A percentile compares a stretch with the other conserved stretches of the same genome.
These are phyloP conservation scores for Cytospora chrysosperma DNA, from an alignment of 2,329 filamentous ascomycete genomes.

Conservation along the genomic window DNA sequence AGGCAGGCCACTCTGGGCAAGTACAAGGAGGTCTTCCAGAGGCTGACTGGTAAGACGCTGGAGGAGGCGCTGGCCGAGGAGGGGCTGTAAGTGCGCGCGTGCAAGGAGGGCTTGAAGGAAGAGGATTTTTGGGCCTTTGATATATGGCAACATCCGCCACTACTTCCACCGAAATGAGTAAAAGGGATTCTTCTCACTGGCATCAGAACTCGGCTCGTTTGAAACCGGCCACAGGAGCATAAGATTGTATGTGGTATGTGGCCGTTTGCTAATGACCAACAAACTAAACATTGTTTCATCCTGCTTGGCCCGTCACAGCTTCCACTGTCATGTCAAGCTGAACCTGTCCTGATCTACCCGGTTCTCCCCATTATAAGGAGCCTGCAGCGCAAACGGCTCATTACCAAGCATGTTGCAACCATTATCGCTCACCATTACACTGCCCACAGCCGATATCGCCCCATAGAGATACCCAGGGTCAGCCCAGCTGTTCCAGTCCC, in stretches of 20 bases:
- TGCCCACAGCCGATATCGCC: conserved; percentile 3
- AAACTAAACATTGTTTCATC: background rate
- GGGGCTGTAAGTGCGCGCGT: background rate
- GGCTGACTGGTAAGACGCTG: conserved; percentile 59
- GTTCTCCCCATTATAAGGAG: background rate
- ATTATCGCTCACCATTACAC: background rate
- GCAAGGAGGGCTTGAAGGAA: background rate
- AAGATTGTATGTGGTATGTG: background rate
- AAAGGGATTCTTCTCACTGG: background rate
- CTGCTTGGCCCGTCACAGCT: background rate
- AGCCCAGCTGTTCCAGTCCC: conserved; percentile 5
- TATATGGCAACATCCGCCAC: background rate
- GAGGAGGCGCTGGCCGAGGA: conserved; percentile 32
- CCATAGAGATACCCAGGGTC: conserved; percentile 3
- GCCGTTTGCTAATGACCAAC: background rate
- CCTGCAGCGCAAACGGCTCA: background rate
- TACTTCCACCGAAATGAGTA: background rate
- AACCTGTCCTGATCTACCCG: background rate
- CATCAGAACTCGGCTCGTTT: background rate
- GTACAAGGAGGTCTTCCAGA: conserved; percentile 75
- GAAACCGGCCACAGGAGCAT: background rate
- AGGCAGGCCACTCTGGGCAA: conserved; percentile 66
- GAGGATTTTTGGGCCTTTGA: background rate
- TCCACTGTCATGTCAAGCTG: background rate
- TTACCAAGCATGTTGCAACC: conserved; percentile 1